These are phyloP conservation scores for Phytomonas francai DNA, from an alignment of 208 protist species.

Conservation along the genomic window DNA sequence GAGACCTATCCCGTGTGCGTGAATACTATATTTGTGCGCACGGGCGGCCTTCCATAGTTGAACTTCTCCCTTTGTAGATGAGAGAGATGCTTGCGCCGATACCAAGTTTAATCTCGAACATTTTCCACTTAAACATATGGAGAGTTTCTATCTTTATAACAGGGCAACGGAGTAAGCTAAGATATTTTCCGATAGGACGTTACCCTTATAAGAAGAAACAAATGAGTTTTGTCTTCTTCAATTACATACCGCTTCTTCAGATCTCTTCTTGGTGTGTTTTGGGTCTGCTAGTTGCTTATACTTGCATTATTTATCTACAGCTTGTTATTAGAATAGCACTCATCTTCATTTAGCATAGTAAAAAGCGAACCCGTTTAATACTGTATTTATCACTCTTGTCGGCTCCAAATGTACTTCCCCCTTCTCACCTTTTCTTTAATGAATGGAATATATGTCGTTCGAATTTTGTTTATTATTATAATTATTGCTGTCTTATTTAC, in stretches of 20 bases:
- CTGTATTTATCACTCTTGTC: slow-evolving; percentile 6
- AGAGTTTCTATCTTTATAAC: not conserved
- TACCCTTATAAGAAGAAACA: not conserved
- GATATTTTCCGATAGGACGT: not conserved
- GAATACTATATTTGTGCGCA: slow-evolving; percentile 65
- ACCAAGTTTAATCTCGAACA: not conserved
- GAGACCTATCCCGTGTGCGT: slow-evolving; percentile 13
- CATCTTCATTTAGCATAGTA: not conserved
- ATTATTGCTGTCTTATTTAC: not conserved
- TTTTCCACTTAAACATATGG: not conserved
- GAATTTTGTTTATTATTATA: slow-evolving; percentile 7
- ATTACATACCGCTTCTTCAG: too few relatives aligned
- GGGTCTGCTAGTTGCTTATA: not conserved
- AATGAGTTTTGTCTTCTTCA: not conserved
- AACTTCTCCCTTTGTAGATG: slow-evolving; percentile 10
- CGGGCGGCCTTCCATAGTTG: slow-evolving; percentile 51
- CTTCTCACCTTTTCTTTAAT: not conserved
- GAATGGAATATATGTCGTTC: not conserved
- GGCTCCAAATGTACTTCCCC: not conserved
- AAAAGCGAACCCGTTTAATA: not conserved
- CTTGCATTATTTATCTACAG: not conserved
- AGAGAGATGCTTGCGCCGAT: not conserved
- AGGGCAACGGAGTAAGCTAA: not conserved
- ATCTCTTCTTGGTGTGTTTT: not conserved
- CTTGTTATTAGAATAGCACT: not conserved